Conservation (phyloP, 495 filamentous ascomycete genomes). For the Halenospora varia region DNA sequence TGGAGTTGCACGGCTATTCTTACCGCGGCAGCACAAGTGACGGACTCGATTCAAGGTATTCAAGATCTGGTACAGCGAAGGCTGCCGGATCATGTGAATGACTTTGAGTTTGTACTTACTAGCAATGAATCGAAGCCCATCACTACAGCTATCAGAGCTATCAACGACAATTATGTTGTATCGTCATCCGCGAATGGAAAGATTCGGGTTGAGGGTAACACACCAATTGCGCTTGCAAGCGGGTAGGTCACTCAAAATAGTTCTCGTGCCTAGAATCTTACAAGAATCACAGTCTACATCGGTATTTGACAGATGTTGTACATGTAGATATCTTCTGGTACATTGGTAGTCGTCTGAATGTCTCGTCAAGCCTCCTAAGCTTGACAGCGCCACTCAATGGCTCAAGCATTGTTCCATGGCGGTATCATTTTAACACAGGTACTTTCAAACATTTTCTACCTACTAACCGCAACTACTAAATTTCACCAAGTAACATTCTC, state of each 20-base stretch:
- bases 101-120: constrained; percentile 37
- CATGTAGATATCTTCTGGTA: constrained; percentile 53
- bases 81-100: constrained; percentile 37
- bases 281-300: constrained; percentile 34
- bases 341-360: constrained; percentile 32
- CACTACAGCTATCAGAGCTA: constrained; percentile 8
- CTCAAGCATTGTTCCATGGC: constrained; percentile 43
- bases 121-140: constrained; percentile 12
- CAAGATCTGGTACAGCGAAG: constrained; percentile 42
- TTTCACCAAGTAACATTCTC: constrained; percentile 43
- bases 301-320: constrained; percentile 42
- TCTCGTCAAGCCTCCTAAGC: constrained; percentile 27
- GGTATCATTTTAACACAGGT: constrained; percentile 50
- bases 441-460: background rate
- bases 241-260: constrained; percentile 29
- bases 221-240: constrained; percentile 40
- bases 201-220: constrained; percentile 41
- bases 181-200: constrained; percentile 33
- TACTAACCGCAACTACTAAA: constrained; percentile 11
- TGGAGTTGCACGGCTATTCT: constrained; percentile 14
- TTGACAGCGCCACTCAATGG: constrained; percentile 27
- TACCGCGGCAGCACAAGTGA: constrained; percentile 22
- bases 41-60: constrained; percentile 41
- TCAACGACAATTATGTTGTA: constrained; percentile 41
- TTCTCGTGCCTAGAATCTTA: background rate